These are phyloP conservation scores for Coemansia asiatica DNA, from an alignment of 192 early-diverging fungal genomes.

Conservation along the genomic window DNA sequence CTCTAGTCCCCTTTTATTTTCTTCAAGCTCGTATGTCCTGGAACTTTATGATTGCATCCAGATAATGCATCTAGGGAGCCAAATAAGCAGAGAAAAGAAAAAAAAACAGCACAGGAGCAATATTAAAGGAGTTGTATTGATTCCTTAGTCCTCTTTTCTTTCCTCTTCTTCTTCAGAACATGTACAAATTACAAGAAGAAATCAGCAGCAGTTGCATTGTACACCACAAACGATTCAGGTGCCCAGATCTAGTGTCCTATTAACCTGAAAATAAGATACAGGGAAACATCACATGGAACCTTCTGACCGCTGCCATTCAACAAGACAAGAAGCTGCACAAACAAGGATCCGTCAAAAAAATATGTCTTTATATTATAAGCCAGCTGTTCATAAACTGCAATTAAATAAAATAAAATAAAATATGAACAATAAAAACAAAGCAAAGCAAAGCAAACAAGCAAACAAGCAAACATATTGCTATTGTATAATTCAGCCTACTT, in stretches of 20 bases:
- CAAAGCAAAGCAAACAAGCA: constrained; percentile 4
- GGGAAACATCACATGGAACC: neutral
- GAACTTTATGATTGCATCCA: constrained; percentile 12
- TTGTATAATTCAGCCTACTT: constrained; percentile 16
- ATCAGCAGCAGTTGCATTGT: neutral
- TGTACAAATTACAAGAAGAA: neutral
- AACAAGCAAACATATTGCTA: neutral
- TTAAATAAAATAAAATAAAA: too few relatives aligned
- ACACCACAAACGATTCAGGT: neutral
- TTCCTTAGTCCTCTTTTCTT: too few relatives aligned
- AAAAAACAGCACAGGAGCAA: neutral
- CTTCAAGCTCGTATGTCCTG: neutral
- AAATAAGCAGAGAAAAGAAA: neutral
- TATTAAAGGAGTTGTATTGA: neutral
- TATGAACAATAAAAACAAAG: neutral
- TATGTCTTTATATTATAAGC: too few relatives aligned
- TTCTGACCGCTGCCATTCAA: neutral
- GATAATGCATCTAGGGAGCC: constrained; percentile 8
- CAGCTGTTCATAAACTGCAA: too few relatives aligned
- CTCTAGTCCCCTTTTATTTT: neutral
- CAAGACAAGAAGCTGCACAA: neutral
- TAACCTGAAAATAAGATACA: neutral
- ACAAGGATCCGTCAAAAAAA: neutral
- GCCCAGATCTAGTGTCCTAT: neutral
- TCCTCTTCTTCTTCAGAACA: neutral